Evolutionary conservation across 495 filamentous ascomycete species (phyloP), one percentile per base, ranked within the genome.

Genomic region (Neurospora sp.): DNA sequence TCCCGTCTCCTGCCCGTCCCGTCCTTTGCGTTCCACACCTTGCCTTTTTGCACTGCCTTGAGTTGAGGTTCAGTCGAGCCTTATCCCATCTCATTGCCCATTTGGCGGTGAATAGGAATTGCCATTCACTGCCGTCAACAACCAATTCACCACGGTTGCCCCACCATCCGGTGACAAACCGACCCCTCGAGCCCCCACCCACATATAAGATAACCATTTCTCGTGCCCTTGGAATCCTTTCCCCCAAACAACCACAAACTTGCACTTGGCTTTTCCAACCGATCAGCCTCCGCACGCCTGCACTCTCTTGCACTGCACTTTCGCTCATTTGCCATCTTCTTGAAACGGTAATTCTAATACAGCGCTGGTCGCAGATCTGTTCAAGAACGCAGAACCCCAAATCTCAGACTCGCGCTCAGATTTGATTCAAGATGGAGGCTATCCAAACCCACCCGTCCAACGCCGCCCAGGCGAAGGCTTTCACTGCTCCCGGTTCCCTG

Each of bases 381-480:
- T 77, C 74, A 70, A 72, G 71, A 68, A 37, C 53, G 73, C 59
- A 61, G 69, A 48, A n/a, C 12, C n/a, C 37, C 31, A 71, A 59
- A 71, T 70, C 69, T 22, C 44, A 59, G 71, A 73, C 72, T 73
- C 75, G 71, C 76, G 72, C 68, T 71, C 65, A 42, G 12, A 69
- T 72, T 74, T 74, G 77, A 76, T 73, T 71, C 77, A 87, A 82
- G 70, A 96, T 98, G 94, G 93, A 97, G 75, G 87, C 89, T 71
- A 91, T 97, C 72, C 94, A 94, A 72, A 95, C 94, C 70, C 94
- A 97, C 78, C 94, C 94, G 22, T 87, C 91, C 69, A 97, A 87
- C 78, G 94, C 94, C 76, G 86, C 89, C 73, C 94, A 97, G 87
- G 94, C 94, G 70, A 93, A 93, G 83, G 92, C 93, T 77, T 96